Evolutionary conservation across 2,329 filamentous ascomycete genomes (phyloP).

Genomic region (Paraconiothyrium sp.): DNA sequence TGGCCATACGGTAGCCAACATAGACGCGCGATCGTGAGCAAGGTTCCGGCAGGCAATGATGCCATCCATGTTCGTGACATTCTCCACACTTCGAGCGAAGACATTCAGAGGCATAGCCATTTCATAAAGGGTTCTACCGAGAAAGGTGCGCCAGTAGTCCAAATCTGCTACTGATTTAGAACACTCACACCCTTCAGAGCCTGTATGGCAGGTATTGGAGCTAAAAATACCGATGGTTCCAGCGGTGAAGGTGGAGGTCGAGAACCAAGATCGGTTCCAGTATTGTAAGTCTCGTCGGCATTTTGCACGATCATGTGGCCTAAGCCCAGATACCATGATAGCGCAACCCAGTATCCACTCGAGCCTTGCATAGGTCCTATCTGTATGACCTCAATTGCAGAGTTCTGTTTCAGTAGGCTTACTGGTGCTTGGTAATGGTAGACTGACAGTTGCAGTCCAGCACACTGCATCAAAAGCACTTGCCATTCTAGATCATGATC

Average conservation of each 20-base stretch:
- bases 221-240: conserved; percentile 1
- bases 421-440: background rate
- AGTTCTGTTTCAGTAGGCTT: background rate
- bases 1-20: background rate
- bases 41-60: background rate
- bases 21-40: conserved; percentile 7
- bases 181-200: background rate
- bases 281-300: conserved; percentile 4
- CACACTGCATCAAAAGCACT: conserved; percentile 14
- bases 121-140: background rate
- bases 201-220: background rate
- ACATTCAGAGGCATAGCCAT: conserved; percentile 8
- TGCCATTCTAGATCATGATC: conserved; percentile 16
- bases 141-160: background rate
- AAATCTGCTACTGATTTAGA: background rate
- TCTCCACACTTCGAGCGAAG: conserved; percentile 4
- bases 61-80: background rate
- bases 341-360: background rate
- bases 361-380: background rate
- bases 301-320: background rate
- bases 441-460: conserved; percentile 11
- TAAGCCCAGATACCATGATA: too few species aligned
- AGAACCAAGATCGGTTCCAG: conserved; percentile 10
- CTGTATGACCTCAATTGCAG: background rate
- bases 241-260: conserved; percentile 3